Evolutionary conservation across 176 grass and related monocot genomes (phyloP), one percentile per base, ranked within the genome.

Genomic region (Oryza coarctata): DNA sequence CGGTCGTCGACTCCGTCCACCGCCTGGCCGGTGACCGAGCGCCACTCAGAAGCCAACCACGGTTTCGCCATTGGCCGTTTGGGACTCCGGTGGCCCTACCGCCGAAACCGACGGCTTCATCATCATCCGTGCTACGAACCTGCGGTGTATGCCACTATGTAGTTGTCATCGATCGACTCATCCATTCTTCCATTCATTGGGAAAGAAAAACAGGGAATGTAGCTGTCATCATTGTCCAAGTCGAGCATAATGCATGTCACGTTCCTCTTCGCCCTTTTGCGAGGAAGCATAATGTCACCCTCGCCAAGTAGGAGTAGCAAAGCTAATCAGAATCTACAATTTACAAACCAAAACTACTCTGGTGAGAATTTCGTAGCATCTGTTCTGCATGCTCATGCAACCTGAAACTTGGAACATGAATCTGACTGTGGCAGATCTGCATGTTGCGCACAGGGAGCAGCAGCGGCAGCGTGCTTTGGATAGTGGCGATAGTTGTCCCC

Each of bases 401-500:
- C 10, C 7, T 75, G 49, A 50, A 9, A 6, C 0, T 22, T 13
- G 20, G 7, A 10, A 25, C 8, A 25, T 60, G 55, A 4, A 13
- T 14, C 5, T 78, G 4, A 65, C 26, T 22, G 3, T n/a, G 28
- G 25, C 22, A 39, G 5, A 9, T 39, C n/a, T 44, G 31, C n/a
- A 15, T 28, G 47, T 60, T n/a, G 20, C 52, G 25, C 2, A 6
- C 82, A 70, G 65, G 78, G 22, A 73, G 6, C 1, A 77, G 55
- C 44, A 14, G 44, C 14, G 44, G 9, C 60, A 86, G 0, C 57
- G 44, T 13, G 13, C 73, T 73, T 2, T 86, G 73, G 88, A 73
- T 85, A 28, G 61, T 79, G 0, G 88, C 88, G 0, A 14, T 39
- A 9, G 61, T 47, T 22, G 83, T 90, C 35, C 78, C 88, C 8